Evolutionary conservation across 179 eudicot species (phyloP), one percentile per base, ranked within the genome.

Genomic region (Gypsophila paniculata): DNA sequence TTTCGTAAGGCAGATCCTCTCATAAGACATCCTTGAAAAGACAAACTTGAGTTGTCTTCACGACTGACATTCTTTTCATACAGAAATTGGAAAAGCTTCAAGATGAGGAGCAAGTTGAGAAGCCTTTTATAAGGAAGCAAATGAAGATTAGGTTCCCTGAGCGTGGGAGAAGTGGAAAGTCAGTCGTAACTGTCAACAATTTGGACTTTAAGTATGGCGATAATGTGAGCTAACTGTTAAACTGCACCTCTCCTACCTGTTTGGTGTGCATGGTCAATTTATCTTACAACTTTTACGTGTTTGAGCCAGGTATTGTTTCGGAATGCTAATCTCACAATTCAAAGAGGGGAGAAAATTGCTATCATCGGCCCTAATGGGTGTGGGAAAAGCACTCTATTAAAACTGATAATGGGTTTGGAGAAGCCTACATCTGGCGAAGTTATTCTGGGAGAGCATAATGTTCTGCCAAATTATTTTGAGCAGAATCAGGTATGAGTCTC

Each of bases 301-400:
- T 66, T 67, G 69, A 70, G 59, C 46, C 85, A 94, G 99, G 88
- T 86, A 68, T 79, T 94, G 46, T 90, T 94, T 63, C 84, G 80
- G 59, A 84, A 90, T 48, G 95, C 96, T 61, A 88, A 87, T 76
- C 74, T 88, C 51, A 79, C 88, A 69, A 87, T 94, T 64, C 90
- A 86, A 55, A 88, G 85, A 79, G 97, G 99, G 74, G 99, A 94
- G 82, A 94, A 91, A 83, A 76, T 94, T 74, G 97, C 99, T 39
- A 94, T 92, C 67, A 85, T 94, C 68, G 99, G 99, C 32, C 96
- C 99, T 8, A 94, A 94, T 58, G 99, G 99, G 29, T 94, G 99
- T 72, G 99, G 99, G 46, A 94, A 94, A 82, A 94, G 99, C 79
- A 94, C 95, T 62, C 77, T 94, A 77, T 88, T 92, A 23, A 91